Evolutionary conservation across 768 basidiomycete genomes (phyloP).

Genomic region (Suillus cothurnatus): DNA sequence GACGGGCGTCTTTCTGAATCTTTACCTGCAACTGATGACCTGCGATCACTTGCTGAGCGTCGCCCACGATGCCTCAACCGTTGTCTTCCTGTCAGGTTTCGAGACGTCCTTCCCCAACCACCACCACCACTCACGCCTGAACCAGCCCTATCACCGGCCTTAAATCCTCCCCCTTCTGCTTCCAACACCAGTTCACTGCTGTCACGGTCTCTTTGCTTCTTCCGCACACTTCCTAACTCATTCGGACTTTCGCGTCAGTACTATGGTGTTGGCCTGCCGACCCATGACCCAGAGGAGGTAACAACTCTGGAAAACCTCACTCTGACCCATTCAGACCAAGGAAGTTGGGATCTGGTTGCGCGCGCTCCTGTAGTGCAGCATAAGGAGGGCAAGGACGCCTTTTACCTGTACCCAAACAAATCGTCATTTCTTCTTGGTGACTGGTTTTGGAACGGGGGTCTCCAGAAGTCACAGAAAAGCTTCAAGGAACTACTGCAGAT

Average conservation of each 20-base stretch:
- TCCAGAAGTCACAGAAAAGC: conserved; percentile 21
- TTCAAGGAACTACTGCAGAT: conserved; percentile 18
- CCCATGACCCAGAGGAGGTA: conserved; percentile 10
- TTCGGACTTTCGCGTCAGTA: conserved; percentile 9
- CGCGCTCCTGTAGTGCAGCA: background rate
- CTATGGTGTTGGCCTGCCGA: background rate
- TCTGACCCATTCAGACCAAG: background rate
- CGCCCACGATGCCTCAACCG: background rate
- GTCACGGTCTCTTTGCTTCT: background rate
- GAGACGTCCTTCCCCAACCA: conserved; percentile 12
- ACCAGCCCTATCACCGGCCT: background rate
- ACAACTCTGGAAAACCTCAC: conserved; percentile 1
- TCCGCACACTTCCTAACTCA: conserved; percentile 1
- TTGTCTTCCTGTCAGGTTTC: conserved; percentile 3
- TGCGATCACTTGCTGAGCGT: conserved; percentile 3
- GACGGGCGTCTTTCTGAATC: background rate
- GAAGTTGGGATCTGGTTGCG: background rate
- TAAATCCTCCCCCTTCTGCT: background rate
- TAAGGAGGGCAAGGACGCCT: background rate
- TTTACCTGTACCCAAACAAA: conserved; percentile 21
- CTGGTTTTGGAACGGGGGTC: conserved; percentile 23
- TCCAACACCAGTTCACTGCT: background rate
- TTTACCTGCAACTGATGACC: background rate
- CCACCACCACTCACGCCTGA: conserved; percentile 4
- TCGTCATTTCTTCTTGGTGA: conserved; percentile 17